phyloP scores from a whole-genome alignment of 2,329 filamentous ascomycete species.

The Sclerotiophoma versabilis region DNA sequence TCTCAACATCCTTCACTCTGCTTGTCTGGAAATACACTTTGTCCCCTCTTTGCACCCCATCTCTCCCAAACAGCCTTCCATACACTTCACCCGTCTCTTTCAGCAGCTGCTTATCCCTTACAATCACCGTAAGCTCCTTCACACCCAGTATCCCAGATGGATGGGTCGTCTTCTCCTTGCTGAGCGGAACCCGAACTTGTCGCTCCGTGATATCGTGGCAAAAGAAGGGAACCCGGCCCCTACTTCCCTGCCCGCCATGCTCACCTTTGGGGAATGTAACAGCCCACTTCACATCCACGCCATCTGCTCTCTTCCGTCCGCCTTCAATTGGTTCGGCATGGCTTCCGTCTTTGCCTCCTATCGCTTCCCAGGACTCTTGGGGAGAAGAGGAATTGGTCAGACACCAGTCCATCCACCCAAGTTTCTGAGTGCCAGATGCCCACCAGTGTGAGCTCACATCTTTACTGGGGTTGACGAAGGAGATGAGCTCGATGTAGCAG shows the following conservation, averaged over 20 bases:
- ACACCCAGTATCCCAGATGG: slow-evolving; percentile 59
- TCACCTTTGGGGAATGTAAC: slow-evolving; percentile 59
- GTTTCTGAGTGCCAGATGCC: slow-evolving; percentile 56
- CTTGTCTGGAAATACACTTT: slow-evolving; percentile 22
- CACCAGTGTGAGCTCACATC: slow-evolving; percentile 62
- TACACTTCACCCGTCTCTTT: slow-evolving; percentile 24
- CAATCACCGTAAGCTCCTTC: slow-evolving; percentile 35
- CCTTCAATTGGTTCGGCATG: slow-evolving; percentile 62
- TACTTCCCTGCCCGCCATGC: slow-evolving; percentile 38
- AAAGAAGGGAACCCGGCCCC: slow-evolving; percentile 67
- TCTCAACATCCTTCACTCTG: slow-evolving; percentile 25
- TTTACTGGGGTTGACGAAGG: slow-evolving; percentile 60
- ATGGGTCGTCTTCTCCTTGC: slow-evolving; percentile 54
- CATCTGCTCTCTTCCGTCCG: slow-evolving; percentile 63
- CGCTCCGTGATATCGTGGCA: slow-evolving; percentile 66
- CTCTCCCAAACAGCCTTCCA: slow-evolving; percentile 22
- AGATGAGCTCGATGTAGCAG: slow-evolving; percentile 71
- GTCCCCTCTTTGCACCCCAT: slow-evolving; percentile 4
- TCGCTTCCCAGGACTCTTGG: slow-evolving; percentile 1
- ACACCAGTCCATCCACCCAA: slow-evolving; percentile 68
- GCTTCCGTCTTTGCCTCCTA: slow-evolving; percentile 31
- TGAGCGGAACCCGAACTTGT: slow-evolving; percentile 61
- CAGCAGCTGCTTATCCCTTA: slow-evolving; percentile 24
- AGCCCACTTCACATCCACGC: slow-evolving; percentile 65
- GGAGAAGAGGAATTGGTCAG: slow-evolving; percentile 25